These are phyloP conservation scores for Leucocoprinus leucothites DNA, from an alignment of 768 basidiomycete species.

Conservation along the genomic window DNA sequence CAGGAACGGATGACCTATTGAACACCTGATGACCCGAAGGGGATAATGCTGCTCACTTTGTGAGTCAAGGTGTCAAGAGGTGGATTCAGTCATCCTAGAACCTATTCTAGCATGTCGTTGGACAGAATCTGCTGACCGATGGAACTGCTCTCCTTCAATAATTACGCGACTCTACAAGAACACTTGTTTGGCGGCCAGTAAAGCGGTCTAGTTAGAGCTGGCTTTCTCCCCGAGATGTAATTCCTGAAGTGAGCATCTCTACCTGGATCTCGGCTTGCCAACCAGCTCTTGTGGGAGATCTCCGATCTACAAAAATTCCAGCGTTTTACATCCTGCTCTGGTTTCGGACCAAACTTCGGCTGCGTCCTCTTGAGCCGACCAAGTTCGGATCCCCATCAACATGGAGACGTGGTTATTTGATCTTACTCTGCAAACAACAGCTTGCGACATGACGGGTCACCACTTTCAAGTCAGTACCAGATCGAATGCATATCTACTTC, in stretches of 20 bases:
- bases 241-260: slow-evolving; percentile 8
- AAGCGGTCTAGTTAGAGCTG: neutral
- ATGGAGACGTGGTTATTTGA: slow-evolving; percentile 15
- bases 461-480: slow-evolving; percentile 18
- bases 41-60: slow-evolving; percentile 1
- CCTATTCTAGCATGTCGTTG: neutral
- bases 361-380: slow-evolving; percentile 13
- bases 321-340: slow-evolving; percentile 4
- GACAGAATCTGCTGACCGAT: neutral
- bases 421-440: slow-evolving; percentile 14
- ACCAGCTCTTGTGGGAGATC: slow-evolving; percentile 5
- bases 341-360: slow-evolving; percentile 13
- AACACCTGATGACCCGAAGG: slow-evolving; percentile 10
- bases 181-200: neutral
- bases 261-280: slow-evolving; percentile 9
- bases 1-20: slow-evolving; percentile 7
- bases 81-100: neutral
- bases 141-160: neutral
- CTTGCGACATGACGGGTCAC: slow-evolving; percentile 16
- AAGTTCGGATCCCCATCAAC: slow-evolving; percentile 13
- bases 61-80: neutral
- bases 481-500: slow-evolving; percentile 11
- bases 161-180: neutral
- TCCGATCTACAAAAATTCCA: slow-evolving; percentile 12
- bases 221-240: slow-evolving; percentile 4